Evolutionary conservation across 768 basidiomycete species (phyloP).

Genomic region (Suillus discolor): DNA sequence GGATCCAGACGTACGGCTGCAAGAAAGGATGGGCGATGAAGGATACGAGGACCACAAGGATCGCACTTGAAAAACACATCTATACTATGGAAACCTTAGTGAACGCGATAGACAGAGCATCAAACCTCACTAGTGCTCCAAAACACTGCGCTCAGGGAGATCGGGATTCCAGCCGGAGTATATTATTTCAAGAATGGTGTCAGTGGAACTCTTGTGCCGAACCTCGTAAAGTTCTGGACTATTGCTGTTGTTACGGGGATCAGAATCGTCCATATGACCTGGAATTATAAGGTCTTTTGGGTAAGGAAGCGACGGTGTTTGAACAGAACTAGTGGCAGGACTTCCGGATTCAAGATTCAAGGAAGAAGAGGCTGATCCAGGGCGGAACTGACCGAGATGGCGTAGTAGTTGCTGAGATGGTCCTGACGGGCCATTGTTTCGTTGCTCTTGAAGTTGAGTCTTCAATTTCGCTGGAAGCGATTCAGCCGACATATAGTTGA

Average conservation of each 20-base stretch:
- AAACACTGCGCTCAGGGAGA: conserved; percentile 70
- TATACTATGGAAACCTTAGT: conserved; percentile 50
- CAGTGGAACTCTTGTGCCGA: conserved; percentile 42
- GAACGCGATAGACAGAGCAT: not conserved
- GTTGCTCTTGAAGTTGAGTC: conserved; percentile 58
- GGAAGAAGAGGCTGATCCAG: conserved; percentile 26
- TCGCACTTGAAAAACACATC: conserved; percentile 89
- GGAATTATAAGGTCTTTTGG: conserved; percentile 25
- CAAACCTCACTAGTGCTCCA: conserved; percentile 70
- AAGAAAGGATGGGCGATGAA: conserved; percentile 81
- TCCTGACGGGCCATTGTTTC: conserved; percentile 41
- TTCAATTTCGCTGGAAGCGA: conserved; percentile 58
- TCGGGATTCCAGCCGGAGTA: conserved; percentile 86
- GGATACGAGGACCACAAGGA: conserved; percentile 81
- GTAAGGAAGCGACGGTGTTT: conserved; percentile 7
- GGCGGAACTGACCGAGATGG: conserved; percentile 20
- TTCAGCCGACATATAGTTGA: conserved; percentile 16
- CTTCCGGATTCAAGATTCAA: conserved; percentile 16
- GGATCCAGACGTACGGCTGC: conserved; percentile 81
- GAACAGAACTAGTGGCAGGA: conserved; percentile 14
- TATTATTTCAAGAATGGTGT: conserved; percentile 66
- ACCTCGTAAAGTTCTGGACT: conserved; percentile 51
- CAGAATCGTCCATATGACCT: conserved; percentile 37
- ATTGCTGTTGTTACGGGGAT: conserved; percentile 46
- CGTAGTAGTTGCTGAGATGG: conserved; percentile 17